phyloP scores from a whole-genome alignment of 2,329 filamentous ascomycete species.

The Fusarium sp. region DNA sequence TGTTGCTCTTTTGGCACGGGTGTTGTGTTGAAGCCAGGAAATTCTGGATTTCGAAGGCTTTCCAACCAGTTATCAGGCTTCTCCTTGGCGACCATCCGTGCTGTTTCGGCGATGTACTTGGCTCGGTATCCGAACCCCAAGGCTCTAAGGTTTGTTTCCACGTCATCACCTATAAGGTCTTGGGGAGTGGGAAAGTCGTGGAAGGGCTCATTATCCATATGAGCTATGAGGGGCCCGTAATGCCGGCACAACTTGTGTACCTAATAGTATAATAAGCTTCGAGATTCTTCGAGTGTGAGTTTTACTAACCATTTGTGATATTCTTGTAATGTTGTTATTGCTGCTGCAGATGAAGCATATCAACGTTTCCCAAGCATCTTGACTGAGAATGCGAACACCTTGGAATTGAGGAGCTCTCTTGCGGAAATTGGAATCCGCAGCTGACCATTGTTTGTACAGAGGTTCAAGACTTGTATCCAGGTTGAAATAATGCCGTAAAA shows the following conservation, averaged over 20 bases:
- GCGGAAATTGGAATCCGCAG: conserved; percentile 87
- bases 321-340: conserved; percentile 97
- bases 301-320: conserved; percentile 85
- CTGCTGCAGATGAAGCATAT: conserved; percentile 98
- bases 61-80: conserved; percentile 82
- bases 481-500: conserved; percentile 90
- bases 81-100: conserved; percentile 76
- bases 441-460: conserved; percentile 90
- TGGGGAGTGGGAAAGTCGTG: conserved; percentile 88
- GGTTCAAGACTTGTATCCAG: conserved; percentile 79
- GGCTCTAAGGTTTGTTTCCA: conserved; percentile 83
- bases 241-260: conserved; percentile 88
- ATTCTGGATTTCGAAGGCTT: conserved; percentile 81
- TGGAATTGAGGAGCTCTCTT: conserved; percentile 88
- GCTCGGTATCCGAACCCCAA: conserved; percentile 96
- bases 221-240: conserved; percentile 83
- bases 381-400: conserved; percentile 90
- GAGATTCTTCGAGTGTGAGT: not conserved
- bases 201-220: conserved; percentile 77
- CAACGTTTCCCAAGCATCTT: conserved; percentile 96
- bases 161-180: conserved; percentile 77
- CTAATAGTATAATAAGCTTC: conserved; percentile 53
- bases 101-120: conserved; percentile 91
- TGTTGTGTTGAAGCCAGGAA: conserved; percentile 66
- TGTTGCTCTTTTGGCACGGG: conserved; percentile 61